A percentile compares a stretch with the other conserved stretches of the same genome.
Evolutionary conservation across 2,329 filamentous ascomycete genomes (phyloP).

Genomic region (Colletotrichum coccodes): DNA sequence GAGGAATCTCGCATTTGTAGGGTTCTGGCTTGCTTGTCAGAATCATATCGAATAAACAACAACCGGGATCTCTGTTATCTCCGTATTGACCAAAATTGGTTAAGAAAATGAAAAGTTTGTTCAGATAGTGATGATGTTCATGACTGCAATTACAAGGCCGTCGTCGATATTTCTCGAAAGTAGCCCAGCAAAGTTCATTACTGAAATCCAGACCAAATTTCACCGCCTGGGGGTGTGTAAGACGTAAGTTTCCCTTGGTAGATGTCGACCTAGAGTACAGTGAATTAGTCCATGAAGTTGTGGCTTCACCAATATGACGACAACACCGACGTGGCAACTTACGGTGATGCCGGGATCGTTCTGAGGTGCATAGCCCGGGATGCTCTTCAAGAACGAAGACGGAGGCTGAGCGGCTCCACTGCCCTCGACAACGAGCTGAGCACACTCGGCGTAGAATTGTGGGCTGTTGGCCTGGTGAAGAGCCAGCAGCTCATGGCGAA

Average conservation of each 20-base stretch:
- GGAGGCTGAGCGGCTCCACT: constrained; percentile 55
- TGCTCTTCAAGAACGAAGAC: constrained; percentile 52
- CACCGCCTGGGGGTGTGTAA: background rate
- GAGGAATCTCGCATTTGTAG: background rate
- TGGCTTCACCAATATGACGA: background rate
- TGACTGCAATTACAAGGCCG: too few relatives aligned
- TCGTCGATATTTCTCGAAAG: too few relatives aligned
- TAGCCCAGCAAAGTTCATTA: background rate
- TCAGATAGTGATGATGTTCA: too few relatives aligned
- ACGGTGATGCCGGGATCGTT: constrained; percentile 59
- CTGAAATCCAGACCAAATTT: background rate
- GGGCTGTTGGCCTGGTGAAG: constrained; percentile 62
- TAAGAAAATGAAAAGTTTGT: too few relatives aligned
- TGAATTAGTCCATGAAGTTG: background rate
- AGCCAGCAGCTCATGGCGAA: constrained; percentile 66
- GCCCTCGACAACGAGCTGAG: constrained; percentile 61
- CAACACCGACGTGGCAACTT: constrained; percentile 32
- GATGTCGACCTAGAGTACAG: constrained; percentile 4
- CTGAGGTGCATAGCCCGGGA: constrained; percentile 55
- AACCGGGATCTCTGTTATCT: too few relatives aligned
- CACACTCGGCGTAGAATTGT: constrained; percentile 68
- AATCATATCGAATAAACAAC: background rate
- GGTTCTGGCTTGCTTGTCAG: background rate
- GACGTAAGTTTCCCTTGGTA: constrained; percentile 4
- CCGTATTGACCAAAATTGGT: too few relatives aligned